These are phyloP conservation scores for Aspergillus pseudotamarii DNA, from an alignment of 2,329 filamentous ascomycete species.

Conservation along the genomic window DNA sequence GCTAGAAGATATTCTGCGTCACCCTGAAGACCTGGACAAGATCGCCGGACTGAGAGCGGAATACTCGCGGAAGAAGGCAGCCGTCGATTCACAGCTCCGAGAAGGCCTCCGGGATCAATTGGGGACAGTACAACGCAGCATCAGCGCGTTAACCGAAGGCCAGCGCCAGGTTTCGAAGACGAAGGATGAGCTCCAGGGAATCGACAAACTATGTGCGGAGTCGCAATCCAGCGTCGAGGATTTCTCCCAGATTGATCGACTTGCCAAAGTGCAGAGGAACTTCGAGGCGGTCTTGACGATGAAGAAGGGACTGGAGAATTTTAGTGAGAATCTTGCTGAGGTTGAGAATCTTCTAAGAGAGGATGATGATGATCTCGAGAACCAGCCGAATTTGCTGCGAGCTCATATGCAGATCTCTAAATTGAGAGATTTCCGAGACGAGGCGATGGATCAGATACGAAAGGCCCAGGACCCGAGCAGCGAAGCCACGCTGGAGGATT, in stretches of 20 bases:
- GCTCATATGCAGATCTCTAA: conserved; percentile 92
- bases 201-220: conserved; percentile 95
- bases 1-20: conserved; percentile 88
- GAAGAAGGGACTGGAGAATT: conserved; percentile 86
- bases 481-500: conserved; percentile 82
- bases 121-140: conserved; percentile 90
- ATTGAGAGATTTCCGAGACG: conserved; percentile 89
- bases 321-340: conserved; percentile 73
- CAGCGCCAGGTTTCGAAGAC: conserved; percentile 90
- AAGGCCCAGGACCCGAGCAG: conserved; percentile 72
- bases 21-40: conserved; percentile 97
- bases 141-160: conserved; percentile 83
- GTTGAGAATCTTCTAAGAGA: conserved; percentile 78
- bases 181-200: conserved; percentile 98
- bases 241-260: conserved; percentile 78
- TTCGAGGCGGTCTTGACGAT: conserved; percentile 93
- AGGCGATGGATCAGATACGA: conserved; percentile 94
- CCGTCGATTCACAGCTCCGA: conserved; percentile 87
- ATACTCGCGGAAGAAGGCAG: conserved; percentile 90
- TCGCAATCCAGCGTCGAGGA: conserved; percentile 97
- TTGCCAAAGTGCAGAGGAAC: conserved; percentile 72
- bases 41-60: conserved; percentile 86
- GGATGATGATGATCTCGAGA: conserved; percentile 83
- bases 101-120: conserved; percentile 88
- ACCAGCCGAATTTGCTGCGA: conserved; percentile 86